Percentiles rank a stretch among this genome's conserved stretches.
phyloP scores from a whole-genome alignment of 257 asterid genomes.

The Coffea canephora region DNA sequence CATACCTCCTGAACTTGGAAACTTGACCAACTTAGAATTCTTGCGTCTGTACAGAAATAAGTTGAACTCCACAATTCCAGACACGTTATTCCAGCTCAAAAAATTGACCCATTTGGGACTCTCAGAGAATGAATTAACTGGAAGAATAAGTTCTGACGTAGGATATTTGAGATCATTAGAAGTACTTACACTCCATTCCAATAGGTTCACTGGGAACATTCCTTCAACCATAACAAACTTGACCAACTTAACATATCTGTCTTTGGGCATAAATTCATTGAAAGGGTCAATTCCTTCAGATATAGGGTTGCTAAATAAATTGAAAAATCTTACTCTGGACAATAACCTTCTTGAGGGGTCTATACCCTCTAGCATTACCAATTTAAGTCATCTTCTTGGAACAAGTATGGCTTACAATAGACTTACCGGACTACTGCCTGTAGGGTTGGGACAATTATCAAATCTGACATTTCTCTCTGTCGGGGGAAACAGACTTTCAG shows the following conservation, averaged over 20 bases:
- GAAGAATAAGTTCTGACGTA: constrained; percentile 45
- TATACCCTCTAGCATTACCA: constrained; percentile 55
- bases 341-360: constrained; percentile 51
- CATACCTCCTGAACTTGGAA: constrained; percentile 66
- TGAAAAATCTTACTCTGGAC: constrained; percentile 53
- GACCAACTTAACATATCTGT: constrained; percentile 57
- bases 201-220: constrained; percentile 58
- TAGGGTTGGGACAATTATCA: constrained; percentile 40
- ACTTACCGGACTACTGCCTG: constrained; percentile 52
- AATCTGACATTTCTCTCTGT: constrained; percentile 52
- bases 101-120: constrained; percentile 53
- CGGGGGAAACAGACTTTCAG: constrained; percentile 47
- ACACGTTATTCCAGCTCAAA: constrained; percentile 44
- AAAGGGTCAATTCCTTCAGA: constrained; percentile 56
- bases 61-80: constrained; percentile 66
- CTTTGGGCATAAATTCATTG: constrained; percentile 58
- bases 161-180: constrained; percentile 51
- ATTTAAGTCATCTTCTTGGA: constrained; percentile 55
- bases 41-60: constrained; percentile 47
- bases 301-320: constrained; percentile 54
- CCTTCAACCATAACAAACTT: constrained; percentile 56
- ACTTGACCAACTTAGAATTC: constrained; percentile 36
- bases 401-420: constrained; percentile 34
- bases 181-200: constrained; percentile 69
- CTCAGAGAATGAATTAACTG: constrained; percentile 52